Percentiles rank a stretch among this genome's conserved stretches.
phyloP scores from a whole-genome alignment of 164 flowering plant species.

The Platanus orientalis region DNA sequence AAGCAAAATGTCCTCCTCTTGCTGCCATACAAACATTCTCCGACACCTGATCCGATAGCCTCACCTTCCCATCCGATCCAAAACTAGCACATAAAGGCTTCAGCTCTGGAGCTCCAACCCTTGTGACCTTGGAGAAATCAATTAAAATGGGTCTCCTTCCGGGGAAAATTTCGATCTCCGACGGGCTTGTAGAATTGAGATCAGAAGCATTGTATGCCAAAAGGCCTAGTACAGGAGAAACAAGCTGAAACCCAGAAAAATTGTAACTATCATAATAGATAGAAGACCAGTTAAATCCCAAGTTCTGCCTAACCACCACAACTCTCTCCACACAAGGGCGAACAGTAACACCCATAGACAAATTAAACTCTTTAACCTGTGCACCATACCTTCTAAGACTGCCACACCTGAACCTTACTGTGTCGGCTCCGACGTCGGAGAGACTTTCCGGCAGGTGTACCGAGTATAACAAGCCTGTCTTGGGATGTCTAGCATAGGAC shows the following conservation, averaged over 20 bases:
- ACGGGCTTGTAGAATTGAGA: constrained; percentile 27
- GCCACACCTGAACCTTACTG: constrained; percentile 65
- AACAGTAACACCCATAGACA: constrained; percentile 42
- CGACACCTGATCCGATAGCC: constrained; percentile 31
- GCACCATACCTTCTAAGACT: constrained; percentile 81
- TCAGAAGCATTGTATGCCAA: constrained; percentile 55
- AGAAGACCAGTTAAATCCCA: constrained; percentile 61
- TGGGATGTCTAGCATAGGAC: constrained; percentile 32
- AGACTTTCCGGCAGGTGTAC: constrained; percentile 54
- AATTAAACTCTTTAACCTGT: constrained; percentile 47
- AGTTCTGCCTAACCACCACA: constrained; percentile 50
- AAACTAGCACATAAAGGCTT: constrained; percentile 66
- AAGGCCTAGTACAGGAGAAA: constrained; percentile 73
- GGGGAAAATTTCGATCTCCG: constrained; percentile 40
- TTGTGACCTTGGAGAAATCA: constrained; percentile 45
- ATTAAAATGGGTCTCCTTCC: constrained; percentile 45
- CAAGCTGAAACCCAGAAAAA: constrained; percentile 59
- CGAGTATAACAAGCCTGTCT: constrained; percentile 47
- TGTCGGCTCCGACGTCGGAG: constrained; percentile 51
- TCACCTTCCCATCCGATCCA: constrained; percentile 52
- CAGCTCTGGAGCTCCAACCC: constrained; percentile 1
- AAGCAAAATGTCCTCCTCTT: constrained; percentile 67
- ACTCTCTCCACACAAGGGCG: constrained; percentile 70
- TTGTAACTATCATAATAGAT: constrained; percentile 45
- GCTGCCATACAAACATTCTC: constrained; percentile 38